Percentiles rank a stretch among this genome's conserved stretches.
Conservation (phyloP, 2,329 filamentous ascomycete genomes). For the Orbilia javanica region DNA sequence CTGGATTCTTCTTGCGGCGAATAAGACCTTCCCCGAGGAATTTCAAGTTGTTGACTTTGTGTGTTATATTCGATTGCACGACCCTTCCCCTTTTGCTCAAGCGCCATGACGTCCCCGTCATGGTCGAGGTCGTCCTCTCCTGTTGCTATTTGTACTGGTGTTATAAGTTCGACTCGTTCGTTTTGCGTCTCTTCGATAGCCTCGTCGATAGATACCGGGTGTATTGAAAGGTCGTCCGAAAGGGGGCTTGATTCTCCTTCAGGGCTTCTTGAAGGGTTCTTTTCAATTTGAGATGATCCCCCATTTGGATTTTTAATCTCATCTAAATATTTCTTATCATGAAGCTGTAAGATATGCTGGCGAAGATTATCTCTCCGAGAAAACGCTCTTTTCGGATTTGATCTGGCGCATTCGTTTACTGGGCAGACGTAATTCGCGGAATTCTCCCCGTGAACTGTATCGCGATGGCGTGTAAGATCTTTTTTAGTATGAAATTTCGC, state of each 20-base stretch:
- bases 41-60: neutral
- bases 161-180: slow-evolving; percentile 44
- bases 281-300: slow-evolving; percentile 28
- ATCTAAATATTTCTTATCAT: slow-evolving; percentile 41
- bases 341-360: slow-evolving; percentile 53
- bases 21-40: slow-evolving; percentile 6
- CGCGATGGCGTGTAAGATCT: slow-evolving; percentile 48
- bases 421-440: slow-evolving; percentile 48
- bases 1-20: slow-evolving; percentile 30
- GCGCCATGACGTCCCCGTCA: slow-evolving; percentile 9
- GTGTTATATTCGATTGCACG: slow-evolving; percentile 16
- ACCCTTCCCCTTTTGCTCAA: slow-evolving; percentile 28
- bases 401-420: slow-evolving; percentile 42
- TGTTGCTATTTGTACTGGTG: slow-evolving; percentile 23
- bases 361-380: slow-evolving; percentile 46
- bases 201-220: slow-evolving; percentile 39
- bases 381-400: slow-evolving; percentile 44
- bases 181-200: slow-evolving; percentile 35
- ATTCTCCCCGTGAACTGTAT: slow-evolving; percentile 50
- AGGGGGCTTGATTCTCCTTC: slow-evolving; percentile 41
- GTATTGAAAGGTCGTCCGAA: slow-evolving; percentile 31
- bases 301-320: slow-evolving; percentile 45
- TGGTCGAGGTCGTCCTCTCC: slow-evolving; percentile 33
- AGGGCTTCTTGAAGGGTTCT: slow-evolving; percentile 43
- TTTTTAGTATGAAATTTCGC: slow-evolving; percentile 58